Conservation (phyloP, 805 yeast species). For the Lipomyces yamanashiensis region DNA sequence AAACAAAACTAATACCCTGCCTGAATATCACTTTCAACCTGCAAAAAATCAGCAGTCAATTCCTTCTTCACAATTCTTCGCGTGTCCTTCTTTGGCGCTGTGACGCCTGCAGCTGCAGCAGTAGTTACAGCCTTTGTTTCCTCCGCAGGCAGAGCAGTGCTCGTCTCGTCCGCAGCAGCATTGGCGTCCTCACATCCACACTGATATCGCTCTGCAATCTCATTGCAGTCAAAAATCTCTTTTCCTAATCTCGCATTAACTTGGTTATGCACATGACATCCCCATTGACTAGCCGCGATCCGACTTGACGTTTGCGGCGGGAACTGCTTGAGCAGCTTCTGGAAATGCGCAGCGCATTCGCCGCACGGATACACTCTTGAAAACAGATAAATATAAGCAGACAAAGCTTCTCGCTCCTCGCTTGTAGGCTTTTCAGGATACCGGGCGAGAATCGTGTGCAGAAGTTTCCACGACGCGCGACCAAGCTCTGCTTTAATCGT, state of each 20-base stretch:
- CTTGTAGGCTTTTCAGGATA: slow-evolving; percentile 81
- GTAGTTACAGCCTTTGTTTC: neutral
- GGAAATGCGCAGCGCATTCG: slow-evolving; percentile 94
- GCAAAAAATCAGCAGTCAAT: slow-evolving; percentile 21
- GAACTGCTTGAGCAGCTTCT: slow-evolving; percentile 62
- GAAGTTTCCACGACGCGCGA: slow-evolving; percentile 85
- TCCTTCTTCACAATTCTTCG: slow-evolving; percentile 8
- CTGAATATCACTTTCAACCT: slow-evolving; percentile 24
- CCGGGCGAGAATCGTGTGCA: slow-evolving; percentile 90
- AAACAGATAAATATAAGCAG: slow-evolving; percentile 69
- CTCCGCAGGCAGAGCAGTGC: neutral
- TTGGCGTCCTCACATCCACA: slow-evolving; percentile 72
- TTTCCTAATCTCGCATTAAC: slow-evolving; percentile 77
- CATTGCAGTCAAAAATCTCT: slow-evolving; percentile 79
- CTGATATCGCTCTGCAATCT: slow-evolving; percentile 85
- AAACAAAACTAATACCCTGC: neutral
- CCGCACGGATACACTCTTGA: slow-evolving; percentile 97
- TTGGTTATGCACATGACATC: slow-evolving; percentile 87
- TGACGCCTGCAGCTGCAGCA: neutral
- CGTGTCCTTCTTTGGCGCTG: neutral
- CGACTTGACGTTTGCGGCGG: slow-evolving; percentile 86
- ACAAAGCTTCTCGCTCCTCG: slow-evolving; percentile 66
- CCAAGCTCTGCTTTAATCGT: slow-evolving; percentile 84
- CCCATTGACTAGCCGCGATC: slow-evolving; percentile 90
- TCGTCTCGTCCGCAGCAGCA: neutral